phyloP scores from a whole-genome alignment of 495 filamentous ascomycete genomes.

The Aspergillus saccharolyticus region DNA sequence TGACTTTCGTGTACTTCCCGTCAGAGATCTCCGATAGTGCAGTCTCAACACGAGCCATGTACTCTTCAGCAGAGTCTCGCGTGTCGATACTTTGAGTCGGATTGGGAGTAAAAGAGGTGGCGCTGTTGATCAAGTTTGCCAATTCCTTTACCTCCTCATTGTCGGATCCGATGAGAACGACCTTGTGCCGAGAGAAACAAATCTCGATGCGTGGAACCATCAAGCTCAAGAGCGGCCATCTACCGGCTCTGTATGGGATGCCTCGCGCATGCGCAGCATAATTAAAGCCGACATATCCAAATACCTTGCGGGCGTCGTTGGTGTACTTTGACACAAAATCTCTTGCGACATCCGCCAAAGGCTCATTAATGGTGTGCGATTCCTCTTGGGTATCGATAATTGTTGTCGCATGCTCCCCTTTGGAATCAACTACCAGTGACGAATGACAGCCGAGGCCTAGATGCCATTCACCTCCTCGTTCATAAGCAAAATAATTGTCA shows the following conservation, averaged over 20 bases:
- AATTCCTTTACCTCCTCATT: constrained; percentile 3
- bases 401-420: constrained; percentile 7
- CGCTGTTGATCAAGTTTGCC: background rate
- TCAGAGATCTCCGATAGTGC: constrained; percentile 10
- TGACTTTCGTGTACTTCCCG: constrained; percentile 15
- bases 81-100: constrained; percentile 4
- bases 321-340: constrained; percentile 8
- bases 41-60: constrained; percentile 3
- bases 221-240: constrained; percentile 14
- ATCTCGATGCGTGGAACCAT: constrained; percentile 11
- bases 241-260: constrained; percentile 6
- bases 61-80: constrained; percentile 2
- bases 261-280: constrained; percentile 13
- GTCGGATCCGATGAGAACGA: constrained; percentile 9
- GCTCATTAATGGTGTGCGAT: constrained; percentile 1
- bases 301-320: constrained; percentile 4
- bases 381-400: background rate
- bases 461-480: constrained; percentile 12
- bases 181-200: background rate
- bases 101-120: background rate
- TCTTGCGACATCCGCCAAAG: constrained; percentile 5
- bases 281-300: constrained; percentile 17
- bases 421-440: constrained; percentile 10
- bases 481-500: constrained; percentile 14
- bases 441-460: constrained; percentile 13